A percentile compares a stretch with the other conserved stretches of the same genome.
Evolutionary conservation across 1,284 basidiomycete genomes (phyloP).

Genomic region (Mycena citricolor): DNA sequence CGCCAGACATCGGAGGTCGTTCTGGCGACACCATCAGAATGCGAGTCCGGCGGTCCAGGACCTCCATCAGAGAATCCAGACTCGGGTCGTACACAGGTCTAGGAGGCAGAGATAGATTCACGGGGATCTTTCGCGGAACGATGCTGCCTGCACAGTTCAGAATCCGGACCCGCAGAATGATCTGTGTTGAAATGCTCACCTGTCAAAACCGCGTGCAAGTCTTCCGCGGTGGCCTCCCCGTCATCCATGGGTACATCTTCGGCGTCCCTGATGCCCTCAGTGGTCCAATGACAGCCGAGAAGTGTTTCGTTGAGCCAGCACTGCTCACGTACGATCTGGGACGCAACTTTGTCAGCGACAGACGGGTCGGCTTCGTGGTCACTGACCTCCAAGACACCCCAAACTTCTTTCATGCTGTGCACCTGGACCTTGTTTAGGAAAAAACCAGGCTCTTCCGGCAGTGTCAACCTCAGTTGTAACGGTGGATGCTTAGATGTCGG

Average conservation of each 20-base stretch:
- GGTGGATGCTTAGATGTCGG: slow-evolving; percentile 64
- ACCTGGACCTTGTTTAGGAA: slow-evolving; percentile 67
- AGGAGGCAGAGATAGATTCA: slow-evolving; percentile 53
- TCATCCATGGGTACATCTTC: slow-evolving; percentile 32
- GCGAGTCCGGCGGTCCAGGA: slow-evolving; percentile 37
- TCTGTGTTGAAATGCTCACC: slow-evolving; percentile 37
- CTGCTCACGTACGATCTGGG: slow-evolving; percentile 71
- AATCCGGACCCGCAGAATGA: background rate
- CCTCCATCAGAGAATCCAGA: slow-evolving; percentile 37
- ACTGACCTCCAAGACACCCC: slow-evolving; percentile 67
- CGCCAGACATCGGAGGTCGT: slow-evolving; percentile 56
- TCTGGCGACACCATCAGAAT: slow-evolving; percentile 58
- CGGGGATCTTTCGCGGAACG: slow-evolving; percentile 56
- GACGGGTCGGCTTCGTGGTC: slow-evolving; percentile 1
- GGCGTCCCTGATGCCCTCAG: slow-evolving; percentile 42
- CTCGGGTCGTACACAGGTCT: slow-evolving; percentile 46
- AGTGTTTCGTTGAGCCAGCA: slow-evolving; percentile 76
- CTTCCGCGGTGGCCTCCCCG: slow-evolving; percentile 45
- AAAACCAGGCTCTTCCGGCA: slow-evolving; percentile 72
- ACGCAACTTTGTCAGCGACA: background rate
- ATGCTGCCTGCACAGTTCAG: slow-evolving; percentile 44
- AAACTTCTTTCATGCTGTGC: slow-evolving; percentile 66
- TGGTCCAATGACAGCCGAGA: slow-evolving; percentile 54
- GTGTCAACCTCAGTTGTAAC: slow-evolving; percentile 59
- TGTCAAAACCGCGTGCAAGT: slow-evolving; percentile 54